Conservation (phyloP, 805 yeast species). For the Spathaspora hagerdaliae region DNA sequence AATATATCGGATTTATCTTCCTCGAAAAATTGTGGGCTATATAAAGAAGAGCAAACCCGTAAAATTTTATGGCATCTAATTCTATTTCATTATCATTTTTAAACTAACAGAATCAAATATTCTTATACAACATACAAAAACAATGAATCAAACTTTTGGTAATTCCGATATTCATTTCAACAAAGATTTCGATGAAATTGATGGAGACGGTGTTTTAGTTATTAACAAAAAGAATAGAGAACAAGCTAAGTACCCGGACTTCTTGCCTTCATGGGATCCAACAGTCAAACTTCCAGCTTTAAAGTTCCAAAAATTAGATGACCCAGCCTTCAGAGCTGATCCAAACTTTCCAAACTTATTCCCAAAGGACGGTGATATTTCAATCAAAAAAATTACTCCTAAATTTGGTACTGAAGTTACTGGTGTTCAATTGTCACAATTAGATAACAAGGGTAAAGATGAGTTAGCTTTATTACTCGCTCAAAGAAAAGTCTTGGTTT, state of each 20-base stretch:
- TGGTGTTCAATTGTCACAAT: constrained; percentile 56
- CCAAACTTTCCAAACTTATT: constrained; percentile 50
- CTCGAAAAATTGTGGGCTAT: no score
- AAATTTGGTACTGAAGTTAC: constrained; percentile 63
- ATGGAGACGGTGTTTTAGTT: constrained; percentile 46
- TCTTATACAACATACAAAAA: not conserved
- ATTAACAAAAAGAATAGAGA: constrained; percentile 37
- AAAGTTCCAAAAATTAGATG: constrained; percentile 52
- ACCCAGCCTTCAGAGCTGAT: constrained; percentile 68
- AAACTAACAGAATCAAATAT: no score
- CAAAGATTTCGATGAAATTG: constrained; percentile 47
- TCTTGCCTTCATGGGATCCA: constrained; percentile 70
- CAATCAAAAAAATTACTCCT: constrained; percentile 51
- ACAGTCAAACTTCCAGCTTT: constrained; percentile 47
- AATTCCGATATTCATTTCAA: constrained; percentile 47
- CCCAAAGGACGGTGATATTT: constrained; percentile 25
- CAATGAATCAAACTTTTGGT: constrained; percentile 36
- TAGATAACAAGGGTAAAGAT: constrained; percentile 53
- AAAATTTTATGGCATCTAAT: no score
- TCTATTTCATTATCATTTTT: no score
- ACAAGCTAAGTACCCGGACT: constrained; percentile 44
- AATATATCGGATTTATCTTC: no score
- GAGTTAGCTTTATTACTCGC: constrained; percentile 69
- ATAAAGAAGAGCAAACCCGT: no score
- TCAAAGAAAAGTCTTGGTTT: constrained; percentile 64